Conservation (phyloP, 225 moss, liverwort and hornwort species). For the Thuidium tamariscinum region DNA sequence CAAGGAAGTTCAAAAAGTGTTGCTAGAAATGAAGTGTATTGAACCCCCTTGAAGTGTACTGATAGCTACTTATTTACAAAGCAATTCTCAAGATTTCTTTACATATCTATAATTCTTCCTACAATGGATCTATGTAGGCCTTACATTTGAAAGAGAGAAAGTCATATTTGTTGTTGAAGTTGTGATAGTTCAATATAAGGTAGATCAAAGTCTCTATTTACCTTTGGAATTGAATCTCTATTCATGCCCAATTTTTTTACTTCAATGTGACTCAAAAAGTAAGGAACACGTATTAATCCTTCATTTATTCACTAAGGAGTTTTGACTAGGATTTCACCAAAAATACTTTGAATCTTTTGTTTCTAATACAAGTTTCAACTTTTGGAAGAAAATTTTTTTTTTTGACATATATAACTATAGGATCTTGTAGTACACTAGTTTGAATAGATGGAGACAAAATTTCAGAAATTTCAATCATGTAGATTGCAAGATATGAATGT, state of each 20-base stretch:
- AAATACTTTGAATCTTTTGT: too few species aligned
- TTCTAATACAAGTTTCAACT: too few species aligned
- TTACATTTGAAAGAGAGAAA: neutral
- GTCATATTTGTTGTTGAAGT: neutral
- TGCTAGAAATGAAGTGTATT: fast-evolving
- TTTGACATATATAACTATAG: too few species aligned
- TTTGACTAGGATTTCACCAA: too few species aligned
- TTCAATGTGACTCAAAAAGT: neutral
- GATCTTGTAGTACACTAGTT: too few species aligned
- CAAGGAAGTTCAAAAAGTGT: neutral
- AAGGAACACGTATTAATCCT: fast-evolving
- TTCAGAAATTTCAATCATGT: too few species aligned
- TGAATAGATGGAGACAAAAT: too few species aligned
- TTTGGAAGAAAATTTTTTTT: too few species aligned
- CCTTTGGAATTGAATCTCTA: neutral
- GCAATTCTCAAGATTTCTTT: too few species aligned
- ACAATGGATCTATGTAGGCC: fast-evolving
- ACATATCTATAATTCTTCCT: neutral
- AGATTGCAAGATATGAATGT: too few species aligned
- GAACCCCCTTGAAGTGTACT: fast-evolving
- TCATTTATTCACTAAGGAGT: too few species aligned
- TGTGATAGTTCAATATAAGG: too few species aligned
- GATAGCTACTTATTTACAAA: neutral
- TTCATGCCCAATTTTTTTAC: neutral
- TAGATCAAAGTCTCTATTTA: neutral